Evolutionary conservation across 345 rosid genomes (phyloP).

Genomic region (Bruguiera sexangula): DNA sequence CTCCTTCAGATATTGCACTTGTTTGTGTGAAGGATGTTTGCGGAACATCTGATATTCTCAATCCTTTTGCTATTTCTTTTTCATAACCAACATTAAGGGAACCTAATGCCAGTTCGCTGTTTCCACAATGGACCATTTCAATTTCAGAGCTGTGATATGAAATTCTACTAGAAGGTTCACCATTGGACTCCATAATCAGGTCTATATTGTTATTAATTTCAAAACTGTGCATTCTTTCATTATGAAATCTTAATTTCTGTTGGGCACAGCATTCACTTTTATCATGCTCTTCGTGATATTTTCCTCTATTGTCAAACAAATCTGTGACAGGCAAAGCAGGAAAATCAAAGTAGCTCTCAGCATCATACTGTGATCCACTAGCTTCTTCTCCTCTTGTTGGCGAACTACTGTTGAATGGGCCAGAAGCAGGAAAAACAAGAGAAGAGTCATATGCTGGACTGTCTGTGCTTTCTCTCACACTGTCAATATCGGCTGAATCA

Average conservation of each 20-base stretch:
- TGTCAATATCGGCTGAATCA: slow-evolving; percentile 56
- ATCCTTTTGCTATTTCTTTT: slow-evolving; percentile 41
- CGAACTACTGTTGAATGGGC: slow-evolving; percentile 35
- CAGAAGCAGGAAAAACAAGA: slow-evolving; percentile 42
- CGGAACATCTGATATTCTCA: slow-evolving; percentile 64
- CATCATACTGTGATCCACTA: slow-evolving; percentile 37
- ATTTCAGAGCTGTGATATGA: slow-evolving; percentile 45
- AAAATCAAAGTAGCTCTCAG: slow-evolving; percentile 51
- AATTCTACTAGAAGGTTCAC: slow-evolving; percentile 35
- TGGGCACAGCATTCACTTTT: slow-evolving; percentile 31
- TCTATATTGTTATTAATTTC: slow-evolving; percentile 70
- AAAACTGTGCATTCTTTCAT: slow-evolving; percentile 70
- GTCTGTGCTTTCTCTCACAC: slow-evolving; percentile 53
- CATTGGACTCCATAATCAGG: slow-evolving; percentile 59
- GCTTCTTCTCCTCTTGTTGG: slow-evolving; percentile 34
- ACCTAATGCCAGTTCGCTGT: slow-evolving; percentile 33
- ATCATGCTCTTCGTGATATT: slow-evolving; percentile 47
- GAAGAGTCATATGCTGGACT: slow-evolving; percentile 50
- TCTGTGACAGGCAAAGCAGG: slow-evolving; percentile 68
- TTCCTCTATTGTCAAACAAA: slow-evolving; percentile 64
- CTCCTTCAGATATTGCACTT: slow-evolving; percentile 41
- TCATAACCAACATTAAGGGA: slow-evolving; percentile 30
- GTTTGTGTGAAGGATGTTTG: slow-evolving; percentile 40
- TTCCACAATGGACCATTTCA: slow-evolving; percentile 45
- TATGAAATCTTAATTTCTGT: slow-evolving; percentile 40